Evolutionary conservation across 129 eudicot genomes (phyloP), one percentile per base, ranked within the genome.

Genomic region (Gnaphalium uliginosum): DNA sequence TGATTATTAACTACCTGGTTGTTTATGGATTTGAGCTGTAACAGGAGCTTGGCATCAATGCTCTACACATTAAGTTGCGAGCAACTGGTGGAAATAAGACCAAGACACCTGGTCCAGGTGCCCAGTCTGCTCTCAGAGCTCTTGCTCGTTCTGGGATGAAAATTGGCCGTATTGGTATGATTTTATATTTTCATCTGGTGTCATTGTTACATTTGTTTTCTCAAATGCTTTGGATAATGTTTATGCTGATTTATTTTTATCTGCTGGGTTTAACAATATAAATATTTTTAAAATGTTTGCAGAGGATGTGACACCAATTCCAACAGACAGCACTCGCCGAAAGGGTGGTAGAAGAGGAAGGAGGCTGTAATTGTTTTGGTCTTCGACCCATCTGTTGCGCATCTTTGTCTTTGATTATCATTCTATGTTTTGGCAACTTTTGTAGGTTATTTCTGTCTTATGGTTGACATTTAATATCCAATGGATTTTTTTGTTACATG

Each of bases 121-220:
- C 89, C 68, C 89, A 82, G 69, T 86, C 89, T 75, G 87, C 89
- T 15, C 89, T 86, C 21, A 78, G 87, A 71, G 89, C 89, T 37
- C 86, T 86, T 76, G 89, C 89, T 66, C 89, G 89, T 79, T 86
- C 87, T 37, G 89, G 86, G 8, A 82, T 82, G 86, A 82, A 86
- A 59, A 79, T 86, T 59, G 87, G 86, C 2, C 89, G 86, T 39
- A 86, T 86, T 60, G 86, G 87, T 82, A 81, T 21, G 9, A 15
- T 5, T 33, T 29, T 32, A 4, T 23, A n/a, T 22, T 63, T 23
- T 58, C 15, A 11, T 43, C 3, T 11, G 14, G 13, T n/a, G 1
- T 39, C 4, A n/a, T 19, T 35, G 26, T 35, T 32, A 66, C 6
- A 6, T 53, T n/a, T 50, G 19, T 0, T 17, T 43, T 25, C 14